Percentiles rank a stretch among this genome's conserved stretches.
Evolutionary conservation across 2,329 filamentous ascomycete species (phyloP).

Genomic region (Paecilomyces formosus): DNA sequence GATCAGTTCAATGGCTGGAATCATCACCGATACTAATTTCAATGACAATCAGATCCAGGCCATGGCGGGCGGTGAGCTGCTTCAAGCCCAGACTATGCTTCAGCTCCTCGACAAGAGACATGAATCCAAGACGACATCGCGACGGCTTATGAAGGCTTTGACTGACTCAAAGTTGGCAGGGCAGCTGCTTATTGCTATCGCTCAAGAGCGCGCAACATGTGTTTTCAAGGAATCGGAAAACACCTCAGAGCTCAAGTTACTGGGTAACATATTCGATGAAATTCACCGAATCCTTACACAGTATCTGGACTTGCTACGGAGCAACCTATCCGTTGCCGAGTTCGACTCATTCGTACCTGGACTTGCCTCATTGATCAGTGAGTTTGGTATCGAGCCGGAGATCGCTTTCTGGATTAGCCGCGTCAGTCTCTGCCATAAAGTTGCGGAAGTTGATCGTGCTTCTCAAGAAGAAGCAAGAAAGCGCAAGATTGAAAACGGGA

Average conservation of each 20-base stretch:
- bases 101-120: slow-evolving; percentile 76
- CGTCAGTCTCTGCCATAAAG: slow-evolving; percentile 61
- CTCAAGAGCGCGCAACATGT: slow-evolving; percentile 83
- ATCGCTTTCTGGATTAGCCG: slow-evolving; percentile 81
- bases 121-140: slow-evolving; percentile 65
- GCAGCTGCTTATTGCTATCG: slow-evolving; percentile 79
- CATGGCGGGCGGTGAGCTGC: slow-evolving; percentile 75
- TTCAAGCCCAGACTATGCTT: slow-evolving; percentile 73
- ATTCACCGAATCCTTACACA: slow-evolving; percentile 78
- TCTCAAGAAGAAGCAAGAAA: slow-evolving; percentile 15
- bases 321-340: slow-evolving; percentile 64
- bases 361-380: slow-evolving; percentile 63
- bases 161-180: slow-evolving; percentile 71
- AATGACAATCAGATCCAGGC: slow-evolving; percentile 81
- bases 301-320: slow-evolving; percentile 81
- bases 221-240: slow-evolving; percentile 61
- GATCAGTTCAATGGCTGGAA: slow-evolving; percentile 86
- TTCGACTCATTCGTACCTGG: slow-evolving; percentile 75
- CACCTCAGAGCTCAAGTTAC: slow-evolving; percentile 76
- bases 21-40: slow-evolving; percentile 77
- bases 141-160: slow-evolving; percentile 71
- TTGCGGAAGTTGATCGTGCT: slow-evolving; percentile 38
- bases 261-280: slow-evolving; percentile 84
- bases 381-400: slow-evolving; percentile 71
- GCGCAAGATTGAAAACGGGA: slow-evolving; percentile 17